Evolutionary conservation across 192 early-diverging fungal genomes (phyloP), one percentile per base, ranked within the genome.

Genomic region (Spizellomyces punctatus): DNA sequence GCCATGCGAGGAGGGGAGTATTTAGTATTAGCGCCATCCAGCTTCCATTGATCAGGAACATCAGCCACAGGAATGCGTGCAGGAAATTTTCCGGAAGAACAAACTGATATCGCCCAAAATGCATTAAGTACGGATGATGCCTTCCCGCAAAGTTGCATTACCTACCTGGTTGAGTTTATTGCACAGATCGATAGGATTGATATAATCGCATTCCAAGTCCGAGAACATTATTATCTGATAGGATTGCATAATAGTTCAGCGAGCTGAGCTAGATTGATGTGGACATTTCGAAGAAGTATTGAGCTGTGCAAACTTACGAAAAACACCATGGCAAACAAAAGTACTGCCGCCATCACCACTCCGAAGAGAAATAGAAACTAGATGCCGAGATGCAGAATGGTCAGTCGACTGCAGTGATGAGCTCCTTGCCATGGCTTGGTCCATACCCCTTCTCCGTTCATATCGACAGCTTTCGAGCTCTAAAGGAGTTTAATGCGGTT

Each of bases 121-220:
- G 19, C 44, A 22, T 16, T 46, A 6, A 66, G 14, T 22, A 52
- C 67, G 6, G 42, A 43, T 41, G 22, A 19, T n/a, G 54, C 54
- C 2, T 19, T n/a, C 54, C 16, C 19, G 73, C 43, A 10, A 36
- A 36, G n/a, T 36, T n/a, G 1, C 50, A 19, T 19, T 19, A n/a
- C 64, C 60, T 85, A 93, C 94, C 82, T 90, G 92, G 79, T 99
- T 99, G 76, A 99, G 85, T 71, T 91, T 95, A 81, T 92, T 93
- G 83, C 94, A 96, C 57, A 99, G 88, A 78, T 99, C 97, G 72
- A 99, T 99, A 10, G 97, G 97, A 79, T 99, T 99, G 84, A 99
- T 96, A 83, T 99, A 99, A 75, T 99, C 97, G 82, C 92, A 94
- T 85, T 99, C 92, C 65, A 96, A 80, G 77, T 91, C 91, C 10